A percentile compares a stretch with the other conserved stretches of the same genome.
These are phyloP conservation scores for Aspergillus melleus DNA, from an alignment of 2,329 filamentous ascomycete species.

Conservation along the genomic window DNA sequence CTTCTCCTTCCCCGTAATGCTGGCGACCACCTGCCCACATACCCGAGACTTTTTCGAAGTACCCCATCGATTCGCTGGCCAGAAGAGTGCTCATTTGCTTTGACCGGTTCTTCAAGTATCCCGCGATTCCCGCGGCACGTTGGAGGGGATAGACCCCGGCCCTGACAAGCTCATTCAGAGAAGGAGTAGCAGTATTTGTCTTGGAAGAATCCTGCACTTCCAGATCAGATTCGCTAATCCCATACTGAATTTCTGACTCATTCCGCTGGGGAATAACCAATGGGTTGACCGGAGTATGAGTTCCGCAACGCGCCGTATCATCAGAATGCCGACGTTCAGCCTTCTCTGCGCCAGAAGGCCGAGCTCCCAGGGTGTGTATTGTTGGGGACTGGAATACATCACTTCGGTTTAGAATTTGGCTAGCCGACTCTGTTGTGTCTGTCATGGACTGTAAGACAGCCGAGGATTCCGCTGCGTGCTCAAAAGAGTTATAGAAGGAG, in stretches of 20 bases:
- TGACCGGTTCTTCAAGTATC: conserved; percentile 75
- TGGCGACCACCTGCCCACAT: conserved; percentile 93
- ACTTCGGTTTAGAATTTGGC: conserved; percentile 83
- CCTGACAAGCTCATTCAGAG: conserved; percentile 59
- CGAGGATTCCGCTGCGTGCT: conserved; percentile 73
- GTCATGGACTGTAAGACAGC: conserved; percentile 68
- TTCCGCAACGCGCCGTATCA: conserved; percentile 35
- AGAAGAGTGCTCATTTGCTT: conserved; percentile 79
- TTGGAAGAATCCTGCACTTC: conserved; percentile 21
- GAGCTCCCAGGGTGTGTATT: conserved; percentile 45
- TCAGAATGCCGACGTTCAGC: conserved; percentile 32
- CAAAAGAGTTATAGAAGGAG: conserved; percentile 72
- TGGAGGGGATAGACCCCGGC: conserved; percentile 76
- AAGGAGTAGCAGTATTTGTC: conserved; percentile 45
- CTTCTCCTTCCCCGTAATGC: conserved; percentile 78
- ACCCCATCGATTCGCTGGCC: conserved; percentile 90
- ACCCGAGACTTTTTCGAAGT: conserved; percentile 92
- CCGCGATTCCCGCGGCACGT: conserved; percentile 78
- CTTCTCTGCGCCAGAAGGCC: conserved; percentile 29
- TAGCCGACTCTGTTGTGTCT: conserved; percentile 76
- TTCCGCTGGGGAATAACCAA: conserved; percentile 7
- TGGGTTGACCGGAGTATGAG: conserved; percentile 22
- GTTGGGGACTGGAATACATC: conserved; percentile 85
- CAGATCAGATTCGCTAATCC: conserved; percentile 25
- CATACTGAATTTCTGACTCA: conserved; percentile 17